Conservation (phyloP, 768 basidiomycete genomes). For the Pleurotus tuber-regium region DNA sequence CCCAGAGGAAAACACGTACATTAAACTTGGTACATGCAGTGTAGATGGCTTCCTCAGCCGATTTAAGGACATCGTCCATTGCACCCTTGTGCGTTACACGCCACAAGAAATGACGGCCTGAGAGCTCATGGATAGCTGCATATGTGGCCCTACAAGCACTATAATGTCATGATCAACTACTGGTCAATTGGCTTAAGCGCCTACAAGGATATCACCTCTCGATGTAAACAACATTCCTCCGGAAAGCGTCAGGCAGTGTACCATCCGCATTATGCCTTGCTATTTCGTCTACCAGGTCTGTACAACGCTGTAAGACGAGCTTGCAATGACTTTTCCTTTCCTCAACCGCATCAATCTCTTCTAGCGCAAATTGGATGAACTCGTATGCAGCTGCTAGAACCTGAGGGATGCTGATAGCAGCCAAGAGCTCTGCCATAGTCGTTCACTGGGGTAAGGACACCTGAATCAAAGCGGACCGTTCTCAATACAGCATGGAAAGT, state of each 20-base stretch:
- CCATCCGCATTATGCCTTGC: not conserved
- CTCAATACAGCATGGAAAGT: too few relatives aligned
- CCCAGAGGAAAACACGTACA: not conserved
- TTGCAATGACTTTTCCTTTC: slow-evolving; percentile 4
- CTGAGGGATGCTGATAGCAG: not conserved
- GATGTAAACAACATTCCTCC: not conserved
- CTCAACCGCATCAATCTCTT: slow-evolving; percentile 1
- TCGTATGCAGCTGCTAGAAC: slow-evolving; percentile 5
- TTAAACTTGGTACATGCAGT: not conserved
- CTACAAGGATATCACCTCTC: not conserved
- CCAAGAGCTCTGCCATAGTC: too few relatives aligned
- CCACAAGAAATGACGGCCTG: not conserved
- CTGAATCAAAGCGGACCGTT: too few relatives aligned
- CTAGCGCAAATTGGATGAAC: not conserved
- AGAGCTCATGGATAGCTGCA: slow-evolving; percentile 1
- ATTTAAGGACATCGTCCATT: not conserved
- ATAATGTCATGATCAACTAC: not conserved
- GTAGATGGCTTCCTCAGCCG: not conserved
- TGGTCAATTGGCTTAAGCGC: not conserved
- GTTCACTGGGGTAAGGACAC: too few relatives aligned
- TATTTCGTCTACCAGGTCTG: not conserved
- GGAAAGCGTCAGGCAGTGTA: not conserved
- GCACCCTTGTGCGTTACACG: not conserved
- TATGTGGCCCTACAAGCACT: not conserved
- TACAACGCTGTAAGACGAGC: not conserved